Conservation (phyloP, 257 asterid genomes). For the Thymus mandschuricus region DNA sequence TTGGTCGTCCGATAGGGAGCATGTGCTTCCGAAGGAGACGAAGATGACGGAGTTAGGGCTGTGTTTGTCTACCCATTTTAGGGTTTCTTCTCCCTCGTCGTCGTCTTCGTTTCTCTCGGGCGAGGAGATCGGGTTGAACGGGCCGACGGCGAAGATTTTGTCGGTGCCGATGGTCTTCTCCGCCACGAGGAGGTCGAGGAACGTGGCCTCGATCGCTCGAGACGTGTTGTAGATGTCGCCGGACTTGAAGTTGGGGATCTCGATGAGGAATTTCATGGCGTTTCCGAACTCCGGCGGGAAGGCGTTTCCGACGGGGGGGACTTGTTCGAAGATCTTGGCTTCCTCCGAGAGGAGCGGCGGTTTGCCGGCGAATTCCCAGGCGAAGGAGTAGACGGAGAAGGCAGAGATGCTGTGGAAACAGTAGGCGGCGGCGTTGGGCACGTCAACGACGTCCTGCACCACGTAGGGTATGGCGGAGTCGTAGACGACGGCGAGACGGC, state of each 20-base stretch:
- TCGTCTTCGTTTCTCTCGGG: neutral
- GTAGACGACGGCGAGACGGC: constrained; percentile 28
- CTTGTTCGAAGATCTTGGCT: constrained; percentile 15
- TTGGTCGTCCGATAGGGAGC: constrained; percentile 43
- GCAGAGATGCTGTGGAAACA: constrained; percentile 52
- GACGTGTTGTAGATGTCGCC: constrained; percentile 57
- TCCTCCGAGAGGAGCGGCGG: constrained; percentile 15
- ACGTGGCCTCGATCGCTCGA: constrained; percentile 43
- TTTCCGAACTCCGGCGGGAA: constrained; percentile 40
- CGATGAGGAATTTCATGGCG: constrained; percentile 21
- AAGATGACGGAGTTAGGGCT: constrained; percentile 35
- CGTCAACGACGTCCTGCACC: constrained; percentile 48
- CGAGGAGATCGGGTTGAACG: constrained; percentile 33
- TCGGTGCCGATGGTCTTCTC: constrained; percentile 24
- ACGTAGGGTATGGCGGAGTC: constrained; percentile 49
- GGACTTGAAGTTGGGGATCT: constrained; percentile 4
- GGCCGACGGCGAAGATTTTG: constrained; percentile 41
- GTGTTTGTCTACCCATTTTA: constrained; percentile 51
- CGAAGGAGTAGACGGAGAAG: constrained; percentile 23
- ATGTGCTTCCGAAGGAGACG: constrained; percentile 44
- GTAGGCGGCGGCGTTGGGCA: constrained; percentile 48
- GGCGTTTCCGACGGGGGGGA: constrained; percentile 38
- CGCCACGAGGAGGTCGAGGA: constrained; percentile 37
- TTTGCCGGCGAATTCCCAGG: constrained; percentile 23
- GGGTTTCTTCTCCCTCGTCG: constrained; percentile 25